Conservation (phyloP, 148 eudicot genomes). For the Salicornia ramosissima region DNA sequence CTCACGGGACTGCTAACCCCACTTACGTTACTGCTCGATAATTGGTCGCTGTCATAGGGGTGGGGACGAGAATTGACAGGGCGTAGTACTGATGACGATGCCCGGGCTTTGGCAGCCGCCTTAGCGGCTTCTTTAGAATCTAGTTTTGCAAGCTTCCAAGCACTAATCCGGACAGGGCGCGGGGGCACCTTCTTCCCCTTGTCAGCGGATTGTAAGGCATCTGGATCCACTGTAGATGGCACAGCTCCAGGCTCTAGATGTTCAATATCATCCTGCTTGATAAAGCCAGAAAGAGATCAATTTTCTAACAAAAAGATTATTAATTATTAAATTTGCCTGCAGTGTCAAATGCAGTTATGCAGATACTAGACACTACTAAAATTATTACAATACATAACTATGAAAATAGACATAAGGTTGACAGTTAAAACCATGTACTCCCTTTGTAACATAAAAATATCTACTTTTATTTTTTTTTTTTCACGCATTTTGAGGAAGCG, state of each 20-base stretch:
- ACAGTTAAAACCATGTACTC: too few species aligned
- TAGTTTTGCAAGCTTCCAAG: constrained; percentile 93
- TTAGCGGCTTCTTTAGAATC: constrained; percentile 71
- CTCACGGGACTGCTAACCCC: constrained; percentile 68
- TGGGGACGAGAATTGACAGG: constrained; percentile 51
- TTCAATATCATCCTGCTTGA: constrained; percentile 71
- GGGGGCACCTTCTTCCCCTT: constrained; percentile 57
- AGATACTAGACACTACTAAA: neutral
- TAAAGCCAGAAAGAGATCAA: constrained; percentile 8
- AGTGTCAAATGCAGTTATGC: neutral
- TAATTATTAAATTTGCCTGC: neutral
- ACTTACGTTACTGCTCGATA: constrained; percentile 69
- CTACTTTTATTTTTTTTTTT: too few species aligned
- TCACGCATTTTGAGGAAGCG: too few species aligned
- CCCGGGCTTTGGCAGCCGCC: constrained; percentile 93
- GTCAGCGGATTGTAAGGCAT: constrained; percentile 47
- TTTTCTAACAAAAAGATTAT: neutral
- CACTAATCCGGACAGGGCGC: constrained; percentile 72
- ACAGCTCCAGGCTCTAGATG: constrained; percentile 81
- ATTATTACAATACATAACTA: too few species aligned
- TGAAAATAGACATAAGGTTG: too few species aligned
- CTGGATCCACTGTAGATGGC: constrained; percentile 92
- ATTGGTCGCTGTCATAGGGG: constrained; percentile 47
- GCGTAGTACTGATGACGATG: constrained; percentile 87
- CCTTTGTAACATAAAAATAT: too few species aligned